Base-by-base conservation (phyloP, 495 filamentous ascomycete species). In the Talaromyces liani region DNA sequence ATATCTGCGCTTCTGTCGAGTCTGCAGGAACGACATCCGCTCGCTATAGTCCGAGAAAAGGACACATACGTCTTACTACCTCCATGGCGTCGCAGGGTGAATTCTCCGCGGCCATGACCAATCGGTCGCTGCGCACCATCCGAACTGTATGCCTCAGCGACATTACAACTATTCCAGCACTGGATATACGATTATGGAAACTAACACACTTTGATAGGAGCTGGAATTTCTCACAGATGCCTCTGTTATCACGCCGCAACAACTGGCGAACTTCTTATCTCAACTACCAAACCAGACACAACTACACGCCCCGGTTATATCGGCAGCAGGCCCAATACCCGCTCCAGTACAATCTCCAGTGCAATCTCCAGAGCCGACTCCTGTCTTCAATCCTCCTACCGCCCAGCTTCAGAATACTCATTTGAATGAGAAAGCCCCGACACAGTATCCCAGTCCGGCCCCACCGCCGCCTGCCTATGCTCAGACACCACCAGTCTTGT, bases 201-300 rank as follows among this genome's bases (percentile, higher is more conserved):
- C 55, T 58, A 20, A 59, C 57, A 61, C 8, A 14, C 9, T 9
- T 16, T 66, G 34, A 24, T 64, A 97, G 93, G 94, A 98, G 75
- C 91, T 98, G 61, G 93, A 97, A 70, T 88, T 87, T 65, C 89
- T 98, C 61, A 82, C 88, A 64, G 92, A 97, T 69, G 81, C 87
- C 63, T 82, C 85, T 57, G 79, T 91, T 64, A 88, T 98, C 70
- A 85, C 82, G 63, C 83, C 87, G 64, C 74, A 85, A 55, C 84
- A 87, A 69, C 89, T 90, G 66, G 82, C 87, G 60, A 79, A 81
- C 16, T 89, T 97, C 71, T 79, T 89, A 63, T 72, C 79, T 63
- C 84, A 91, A 68, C 85, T 98, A 14, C 93, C 91, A 22, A 70
- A 79, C 66, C 87, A 91, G 66, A 79, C 84, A 33, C 79, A 83